Evolutionary conservation across 1,284 basidiomycete genomes (phyloP).

Genomic region (Puccinia novopanici): DNA sequence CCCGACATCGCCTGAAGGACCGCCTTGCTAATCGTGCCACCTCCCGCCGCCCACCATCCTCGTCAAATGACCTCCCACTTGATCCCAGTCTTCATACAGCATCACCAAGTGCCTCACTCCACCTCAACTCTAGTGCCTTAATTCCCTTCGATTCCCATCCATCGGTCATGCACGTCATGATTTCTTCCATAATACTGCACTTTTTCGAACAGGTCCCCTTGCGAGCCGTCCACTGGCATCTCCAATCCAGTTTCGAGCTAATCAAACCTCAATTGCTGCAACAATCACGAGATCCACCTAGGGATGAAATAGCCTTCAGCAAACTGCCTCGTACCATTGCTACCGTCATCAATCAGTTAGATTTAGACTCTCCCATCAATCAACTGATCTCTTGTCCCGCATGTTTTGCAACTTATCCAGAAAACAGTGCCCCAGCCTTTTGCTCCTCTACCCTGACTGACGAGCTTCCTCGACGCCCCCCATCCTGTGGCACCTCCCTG

Average conservation of each 20-base stretch:
- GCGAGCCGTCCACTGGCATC: not conserved
- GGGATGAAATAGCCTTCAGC: not conserved
- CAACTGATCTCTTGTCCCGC: not conserved
- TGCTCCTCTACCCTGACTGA: constrained; percentile 15
- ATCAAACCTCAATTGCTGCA: not conserved
- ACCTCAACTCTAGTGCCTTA: no score
- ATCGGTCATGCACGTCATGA: not conserved
- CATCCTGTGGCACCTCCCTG: not conserved
- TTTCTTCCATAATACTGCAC: not conserved
- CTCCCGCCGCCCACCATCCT: not conserved
- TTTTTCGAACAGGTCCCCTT: not conserved
- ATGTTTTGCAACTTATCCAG: constrained; percentile 9
- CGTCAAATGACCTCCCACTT: not conserved
- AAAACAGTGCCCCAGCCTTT: not conserved
- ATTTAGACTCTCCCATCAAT: not conserved
- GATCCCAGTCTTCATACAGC: no score
- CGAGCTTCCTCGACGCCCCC: not conserved
- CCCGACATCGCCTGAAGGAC: not conserved
- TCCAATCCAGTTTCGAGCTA: not conserved
- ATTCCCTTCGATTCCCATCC: not conserved
- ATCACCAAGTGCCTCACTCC: not conserved
- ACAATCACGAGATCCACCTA: not conserved
- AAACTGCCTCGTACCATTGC: not conserved
- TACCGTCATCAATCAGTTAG: not conserved
- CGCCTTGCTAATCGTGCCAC: not conserved